Evolutionary conservation across 306 rosid genomes (phyloP).

Genomic region (Pueraria montana): DNA sequence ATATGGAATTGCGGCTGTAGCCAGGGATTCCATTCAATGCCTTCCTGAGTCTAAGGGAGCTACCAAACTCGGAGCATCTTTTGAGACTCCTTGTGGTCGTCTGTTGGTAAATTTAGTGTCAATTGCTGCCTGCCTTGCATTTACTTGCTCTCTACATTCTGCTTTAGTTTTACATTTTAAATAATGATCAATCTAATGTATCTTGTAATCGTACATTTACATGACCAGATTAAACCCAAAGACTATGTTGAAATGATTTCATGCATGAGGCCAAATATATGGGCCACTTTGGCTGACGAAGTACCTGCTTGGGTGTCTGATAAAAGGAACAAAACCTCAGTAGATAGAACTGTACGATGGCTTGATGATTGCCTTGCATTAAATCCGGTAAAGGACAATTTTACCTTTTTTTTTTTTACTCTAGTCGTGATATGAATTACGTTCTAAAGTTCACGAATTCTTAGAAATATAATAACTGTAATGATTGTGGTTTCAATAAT

Average conservation of each 20-base stretch:
- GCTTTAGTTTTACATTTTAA: conserved; percentile 13
- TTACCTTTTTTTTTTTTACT: conserved; percentile 22
- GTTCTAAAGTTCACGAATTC: conserved; percentile 19
- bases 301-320: conserved; percentile 90
- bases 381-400: conserved; percentile 60
- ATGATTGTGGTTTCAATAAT: not conserved
- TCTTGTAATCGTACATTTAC: conserved; percentile 33
- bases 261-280: conserved; percentile 76
- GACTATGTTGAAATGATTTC: conserved; percentile 82
- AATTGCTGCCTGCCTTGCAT: conserved; percentile 37
- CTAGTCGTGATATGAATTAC: conserved; percentile 14
- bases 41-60: conserved; percentile 74
- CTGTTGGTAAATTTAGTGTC: conserved; percentile 63
- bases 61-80: conserved; percentile 77
- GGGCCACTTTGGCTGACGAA: conserved; percentile 95
- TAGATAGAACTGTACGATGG: conserved; percentile 93
- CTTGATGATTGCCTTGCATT: conserved; percentile 86
- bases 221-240: conserved; percentile 79
- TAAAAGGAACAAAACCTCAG: conserved; percentile 85
- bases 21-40: conserved; percentile 78
- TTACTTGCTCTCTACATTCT: not conserved
- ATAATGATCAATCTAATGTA: conserved; percentile 9
- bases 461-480: not conserved
- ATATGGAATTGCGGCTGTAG: conserved; percentile 72
- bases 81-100: conserved; percentile 92